Base-by-base conservation (phyloP, 305 asterid genomes). In the Euphrasia arctica region DNA sequence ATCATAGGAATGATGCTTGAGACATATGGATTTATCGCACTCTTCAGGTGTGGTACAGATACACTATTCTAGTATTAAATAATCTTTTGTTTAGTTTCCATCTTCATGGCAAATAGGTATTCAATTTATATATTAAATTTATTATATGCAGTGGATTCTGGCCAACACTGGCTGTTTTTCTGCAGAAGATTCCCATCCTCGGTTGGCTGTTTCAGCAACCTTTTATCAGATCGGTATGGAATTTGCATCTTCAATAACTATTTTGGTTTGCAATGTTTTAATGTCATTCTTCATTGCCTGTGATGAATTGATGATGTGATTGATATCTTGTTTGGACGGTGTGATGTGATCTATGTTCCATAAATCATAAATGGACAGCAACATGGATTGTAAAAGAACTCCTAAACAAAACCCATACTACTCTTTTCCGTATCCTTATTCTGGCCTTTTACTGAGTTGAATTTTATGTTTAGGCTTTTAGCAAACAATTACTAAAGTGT, bases 191-290 rank as follows among this genome's bases (percentile, higher is more conserved):
- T 66, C 95, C 95, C 39, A 45, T 89, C 65, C 4, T 89, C 71
- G 91, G 95, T 66, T 82, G 94, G 93, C 36, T 89, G 28, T 89
- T 89, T 84, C 84, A 75, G 62, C 91, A 79, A 68, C 91, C 93
- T 58, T 74, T 80, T 49, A 54, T 87, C 70, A 71, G 83, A 83
- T 78, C 88, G 85, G 97, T 89, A 87, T 72, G 81, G 50, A 64
- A 22, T 70, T 63, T 18, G 9, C 70, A 52, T 54, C 6, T 48
- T 60, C 15, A 43, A 28, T 27, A 32, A 28, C 32, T 62, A n/a
- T 65, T 34, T 49, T 58, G 9, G 43, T 50, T 57, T 47, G 51
- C 64, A 6, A 36, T 50, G 43, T 36, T 36, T 36, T 36, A 36
- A 36, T 36, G 43, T 36, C 10, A 36, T 6, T 22, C 12, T 57